These are phyloP conservation scores for Adansonia madagascariensis DNA, from an alignment of 441 rosid genomes.

Conservation along the genomic window DNA sequence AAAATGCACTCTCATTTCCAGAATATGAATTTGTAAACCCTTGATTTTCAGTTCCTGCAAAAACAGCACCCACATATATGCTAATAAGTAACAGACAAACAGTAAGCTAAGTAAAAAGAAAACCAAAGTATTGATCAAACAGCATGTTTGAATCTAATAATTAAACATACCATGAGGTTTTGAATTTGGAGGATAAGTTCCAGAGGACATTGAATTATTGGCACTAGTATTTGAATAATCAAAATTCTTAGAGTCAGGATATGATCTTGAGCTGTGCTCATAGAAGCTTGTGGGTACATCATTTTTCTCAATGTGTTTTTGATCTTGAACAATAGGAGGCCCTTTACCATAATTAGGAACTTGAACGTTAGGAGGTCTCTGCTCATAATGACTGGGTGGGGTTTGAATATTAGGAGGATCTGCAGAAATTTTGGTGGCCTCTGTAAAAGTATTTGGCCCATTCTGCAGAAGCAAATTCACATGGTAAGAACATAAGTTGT, in stretches of 20 bases:
- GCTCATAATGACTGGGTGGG: conserved; percentile 29
- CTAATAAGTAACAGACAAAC: conserved; percentile 24
- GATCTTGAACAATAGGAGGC: conserved; percentile 37
- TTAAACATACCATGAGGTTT: conserved; percentile 53
- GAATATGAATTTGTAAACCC: conserved; percentile 45
- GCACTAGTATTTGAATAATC: conserved; percentile 35
- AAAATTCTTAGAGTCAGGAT: conserved; percentile 40
- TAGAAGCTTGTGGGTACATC: conserved; percentile 43
- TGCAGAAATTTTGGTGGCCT: conserved; percentile 44
- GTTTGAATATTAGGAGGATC: conserved; percentile 46
- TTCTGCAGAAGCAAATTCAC: conserved; percentile 52
- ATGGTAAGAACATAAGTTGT: conserved; percentile 9
- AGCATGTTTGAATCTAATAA: conserved; percentile 14
- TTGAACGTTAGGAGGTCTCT: conserved; percentile 40
- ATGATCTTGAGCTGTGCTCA: conserved; percentile 36
- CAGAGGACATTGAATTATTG: conserved; percentile 29
- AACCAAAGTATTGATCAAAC: background rate
- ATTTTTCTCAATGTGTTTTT: conserved; percentile 42
- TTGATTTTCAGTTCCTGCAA: conserved; percentile 47
- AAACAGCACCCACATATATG: conserved; percentile 26
- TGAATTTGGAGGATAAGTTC: conserved; percentile 35
- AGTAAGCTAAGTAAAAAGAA: background rate
- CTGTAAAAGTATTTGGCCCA: conserved; percentile 63
- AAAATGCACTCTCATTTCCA: conserved; percentile 37
- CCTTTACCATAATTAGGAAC: conserved; percentile 40